Base-by-base conservation (phyloP, 768 basidiomycete genomes). In the Naematelia aurantialba region DNA sequence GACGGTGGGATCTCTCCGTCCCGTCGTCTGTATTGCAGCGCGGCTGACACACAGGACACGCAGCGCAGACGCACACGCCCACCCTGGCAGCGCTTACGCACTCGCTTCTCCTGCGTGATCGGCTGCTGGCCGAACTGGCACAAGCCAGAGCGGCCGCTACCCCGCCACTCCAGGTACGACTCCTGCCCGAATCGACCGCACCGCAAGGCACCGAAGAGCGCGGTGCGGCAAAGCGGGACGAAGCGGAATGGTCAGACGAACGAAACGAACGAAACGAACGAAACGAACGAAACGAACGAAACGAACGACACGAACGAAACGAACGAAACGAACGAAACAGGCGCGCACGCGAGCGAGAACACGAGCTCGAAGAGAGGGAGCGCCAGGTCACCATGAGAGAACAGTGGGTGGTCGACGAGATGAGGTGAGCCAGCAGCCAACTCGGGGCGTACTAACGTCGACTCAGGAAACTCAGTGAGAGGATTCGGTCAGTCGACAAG, bases 331-430 rank as follows among this genome's bases (percentile, higher is more conserved):
- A 67, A 31, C 26, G 53, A 2, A 60, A 59, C 31, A 45, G 53
- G 52, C 48, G 67, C 34, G 62, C 66, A 26, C 61, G 60, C 29
- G 65, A 64, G 45, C 27, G 69, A 34, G 60, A 70, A 34, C 39
- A 49, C 22, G 71, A 64, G 25, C 56, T 73, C 1, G 69, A 70
- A 42, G 69, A 70, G 42, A 62, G 71, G 54, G 71, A 73, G 55
- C 62, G 42, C 25, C 62, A 66, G 34, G 69, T 73, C 10, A 52
- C 45, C 1, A 66, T 61, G 51, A 64, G 71, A 48, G 68, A 73
- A 60, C 61, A 68, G 50, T 70, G 71, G 71, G 71, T 73, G 0
- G 58, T 73, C 0, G 67, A 70, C 17, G 71, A 73, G 61, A 70
- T 73, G 68, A 58, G 52, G 66, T 68, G 60, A 55, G 66, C 57